A percentile compares a stretch with the other conserved stretches of the same genome.
These are phyloP conservation scores for Debaryomyces nepalensis DNA, from an alignment of 1,139 yeast species.

Conservation along the genomic window DNA sequence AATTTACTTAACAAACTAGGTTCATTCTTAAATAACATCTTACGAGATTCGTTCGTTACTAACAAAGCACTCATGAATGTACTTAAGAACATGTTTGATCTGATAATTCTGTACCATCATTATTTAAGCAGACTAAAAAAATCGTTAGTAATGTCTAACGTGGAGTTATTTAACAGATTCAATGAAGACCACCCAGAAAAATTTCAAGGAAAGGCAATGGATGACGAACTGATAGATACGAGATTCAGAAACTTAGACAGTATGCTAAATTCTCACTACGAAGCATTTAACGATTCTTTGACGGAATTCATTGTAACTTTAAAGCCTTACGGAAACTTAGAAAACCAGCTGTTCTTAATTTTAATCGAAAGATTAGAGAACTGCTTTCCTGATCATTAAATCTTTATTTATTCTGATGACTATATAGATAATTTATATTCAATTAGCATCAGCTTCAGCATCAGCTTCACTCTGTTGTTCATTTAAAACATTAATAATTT, in stretches of 20 bases:
- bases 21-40: conserved; percentile 62
- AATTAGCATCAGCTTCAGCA: conserved; percentile 18
- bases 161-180: conserved; percentile 45
- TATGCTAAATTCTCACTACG: conserved; percentile 55
- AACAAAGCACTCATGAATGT: conserved; percentile 58
- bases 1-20: conserved; percentile 56
- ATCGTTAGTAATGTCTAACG: conserved; percentile 57
- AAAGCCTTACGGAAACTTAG: conserved; percentile 64
- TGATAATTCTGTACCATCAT: conserved; percentile 58
- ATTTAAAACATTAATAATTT: conserved; percentile 73
- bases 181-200: conserved; percentile 43
- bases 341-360: conserved; percentile 58
- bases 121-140: conserved; percentile 60
- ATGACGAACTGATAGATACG: conserved; percentile 39
- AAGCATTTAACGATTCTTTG: conserved; percentile 58
- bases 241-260: conserved; percentile 52
- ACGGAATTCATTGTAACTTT: conserved; percentile 59
- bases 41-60: conserved; percentile 72
- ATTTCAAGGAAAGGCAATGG: conserved; percentile 44
- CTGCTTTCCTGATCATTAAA: conserved; percentile 36
- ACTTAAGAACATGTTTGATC: conserved; percentile 48
- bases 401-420: conserved; percentile 10
- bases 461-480: conserved; percentile 59
- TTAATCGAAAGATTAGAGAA: conserved; percentile 58
- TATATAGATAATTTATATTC: conserved; percentile 14